These are phyloP conservation scores for Pythium vanterpoolii DNA, from an alignment of 352 stramenopile genomes.

Conservation along the genomic window DNA sequence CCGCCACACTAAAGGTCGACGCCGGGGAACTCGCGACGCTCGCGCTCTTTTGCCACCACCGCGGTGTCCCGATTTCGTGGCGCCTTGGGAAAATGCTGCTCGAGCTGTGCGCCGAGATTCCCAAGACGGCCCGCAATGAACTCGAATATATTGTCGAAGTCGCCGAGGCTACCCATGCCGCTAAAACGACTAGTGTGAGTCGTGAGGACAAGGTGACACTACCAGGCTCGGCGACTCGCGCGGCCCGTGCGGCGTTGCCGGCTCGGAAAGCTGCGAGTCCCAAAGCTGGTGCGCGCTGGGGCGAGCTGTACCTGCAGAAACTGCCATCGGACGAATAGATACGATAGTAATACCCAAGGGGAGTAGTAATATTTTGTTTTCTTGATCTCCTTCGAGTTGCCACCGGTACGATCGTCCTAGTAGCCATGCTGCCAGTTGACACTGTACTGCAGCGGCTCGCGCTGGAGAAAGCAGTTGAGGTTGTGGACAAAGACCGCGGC, in stretches of 20 bases:
- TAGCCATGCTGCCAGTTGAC: conserved; percentile 58
- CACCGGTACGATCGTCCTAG: too few species aligned
- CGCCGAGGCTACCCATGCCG: conserved; percentile 2
- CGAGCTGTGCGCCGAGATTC: conserved; percentile 23
- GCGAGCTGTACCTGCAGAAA: conserved; percentile 34
- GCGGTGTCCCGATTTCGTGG: conserved; percentile 41
- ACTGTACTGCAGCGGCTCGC: conserved; percentile 36
- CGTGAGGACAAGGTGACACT: too few species aligned
- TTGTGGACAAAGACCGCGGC: conserved; percentile 69
- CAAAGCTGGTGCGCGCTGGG: conserved; percentile 28
- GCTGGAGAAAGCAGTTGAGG: conserved; percentile 42
- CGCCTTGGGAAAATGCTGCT: conserved; percentile 39
- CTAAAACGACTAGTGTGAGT: not conserved
- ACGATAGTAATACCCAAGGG: too few species aligned
- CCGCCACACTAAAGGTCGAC: conserved; percentile 22
- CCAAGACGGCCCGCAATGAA: conserved; percentile 37
- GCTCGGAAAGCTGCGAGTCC: not conserved
- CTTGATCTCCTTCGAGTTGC: too few species aligned
- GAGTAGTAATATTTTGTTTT: too few species aligned
- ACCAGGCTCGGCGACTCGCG: too few species aligned
- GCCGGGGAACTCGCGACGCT: conserved; percentile 44
- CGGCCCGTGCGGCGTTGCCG: not conserved
- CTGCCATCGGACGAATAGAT: conserved; percentile 15
- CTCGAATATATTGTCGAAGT: conserved; percentile 23
- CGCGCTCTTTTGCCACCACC: conserved; percentile 53